Conservation (phyloP, 2,329 filamentous ascomycete genomes). For the Pseudocercospora pini-densiflorae region DNA sequence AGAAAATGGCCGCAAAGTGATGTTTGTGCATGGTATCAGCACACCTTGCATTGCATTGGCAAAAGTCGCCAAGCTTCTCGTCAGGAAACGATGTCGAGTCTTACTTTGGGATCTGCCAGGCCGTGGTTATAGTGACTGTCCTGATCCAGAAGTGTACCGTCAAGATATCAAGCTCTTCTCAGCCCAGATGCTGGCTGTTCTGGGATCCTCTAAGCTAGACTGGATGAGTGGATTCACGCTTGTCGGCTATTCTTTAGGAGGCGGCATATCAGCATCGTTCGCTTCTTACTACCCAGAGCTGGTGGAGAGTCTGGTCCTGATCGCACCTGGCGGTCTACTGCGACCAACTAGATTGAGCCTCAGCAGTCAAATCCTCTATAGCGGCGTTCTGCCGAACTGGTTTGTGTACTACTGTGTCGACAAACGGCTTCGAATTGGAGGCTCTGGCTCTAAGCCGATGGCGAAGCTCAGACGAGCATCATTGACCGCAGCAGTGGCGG, state of each 20-base stretch:
- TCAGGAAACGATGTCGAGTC: slow-evolving; percentile 69
- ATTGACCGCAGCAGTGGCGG: slow-evolving; percentile 24
- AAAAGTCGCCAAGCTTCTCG: slow-evolving; percentile 68
- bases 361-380: slow-evolving; percentile 67
- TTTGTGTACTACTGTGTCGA: slow-evolving; percentile 59
- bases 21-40: slow-evolving; percentile 80
- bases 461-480: slow-evolving; percentile 10
- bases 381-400: slow-evolving; percentile 63
- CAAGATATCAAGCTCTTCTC: slow-evolving; percentile 77
- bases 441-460: slow-evolving; percentile 37
- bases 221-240: slow-evolving; percentile 70
- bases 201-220: slow-evolving; percentile 70
- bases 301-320: slow-evolving; percentile 71
- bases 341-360: slow-evolving; percentile 65
- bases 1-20: slow-evolving; percentile 69
- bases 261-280: slow-evolving; percentile 73
- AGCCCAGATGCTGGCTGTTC: slow-evolving; percentile 71
- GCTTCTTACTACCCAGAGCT: slow-evolving; percentile 70
- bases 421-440: slow-evolving; percentile 30
- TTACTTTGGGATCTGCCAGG: slow-evolving; percentile 81
- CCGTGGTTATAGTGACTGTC: slow-evolving; percentile 76
- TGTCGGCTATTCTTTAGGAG: slow-evolving; percentile 80
- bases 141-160: slow-evolving; percentile 67
- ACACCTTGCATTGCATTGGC: slow-evolving; percentile 75
- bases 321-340: slow-evolving; percentile 80